Evolutionary conservation across 805 yeast species (phyloP).

Genomic region (Candida ponderosae): DNA sequence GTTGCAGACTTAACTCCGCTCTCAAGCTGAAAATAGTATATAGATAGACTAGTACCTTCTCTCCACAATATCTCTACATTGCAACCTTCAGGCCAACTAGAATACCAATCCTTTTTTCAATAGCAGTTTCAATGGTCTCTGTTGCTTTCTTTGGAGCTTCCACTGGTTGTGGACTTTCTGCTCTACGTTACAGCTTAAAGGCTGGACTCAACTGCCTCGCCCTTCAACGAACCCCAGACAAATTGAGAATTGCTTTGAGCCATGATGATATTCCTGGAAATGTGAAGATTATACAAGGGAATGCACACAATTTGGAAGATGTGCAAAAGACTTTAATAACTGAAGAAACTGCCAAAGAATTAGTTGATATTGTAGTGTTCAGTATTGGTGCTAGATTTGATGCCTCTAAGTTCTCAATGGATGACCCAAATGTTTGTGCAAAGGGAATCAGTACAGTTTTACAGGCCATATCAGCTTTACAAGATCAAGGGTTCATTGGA

Average conservation of each 20-base stretch:
- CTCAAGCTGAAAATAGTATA: too few species aligned
- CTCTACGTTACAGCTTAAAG: background rate
- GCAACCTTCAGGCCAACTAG: too few species aligned
- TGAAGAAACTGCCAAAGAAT: background rate
- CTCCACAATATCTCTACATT: too few species aligned
- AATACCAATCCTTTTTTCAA: too few species aligned
- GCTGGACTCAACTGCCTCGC: background rate
- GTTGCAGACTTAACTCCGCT: too few species aligned
- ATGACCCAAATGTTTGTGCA: constrained; percentile 1
- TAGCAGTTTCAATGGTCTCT: too few species aligned
- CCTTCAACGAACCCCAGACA: background rate
- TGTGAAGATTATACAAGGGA: background rate
- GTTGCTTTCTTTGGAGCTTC: too few species aligned
- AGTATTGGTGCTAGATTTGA: background rate
- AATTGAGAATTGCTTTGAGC: background rate
- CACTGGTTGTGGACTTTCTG: background rate
- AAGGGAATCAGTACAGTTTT: background rate
- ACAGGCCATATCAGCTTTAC: background rate
- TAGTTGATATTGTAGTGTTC: background rate
- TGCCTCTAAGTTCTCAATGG: background rate
- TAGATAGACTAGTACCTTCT: too few species aligned
- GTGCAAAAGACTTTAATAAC: background rate
- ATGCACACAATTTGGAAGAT: background rate
- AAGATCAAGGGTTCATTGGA: background rate
- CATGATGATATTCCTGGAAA: background rate